Conservation (phyloP, 1,139 yeast species). For the Magnusiomyces fungicola region DNA sequence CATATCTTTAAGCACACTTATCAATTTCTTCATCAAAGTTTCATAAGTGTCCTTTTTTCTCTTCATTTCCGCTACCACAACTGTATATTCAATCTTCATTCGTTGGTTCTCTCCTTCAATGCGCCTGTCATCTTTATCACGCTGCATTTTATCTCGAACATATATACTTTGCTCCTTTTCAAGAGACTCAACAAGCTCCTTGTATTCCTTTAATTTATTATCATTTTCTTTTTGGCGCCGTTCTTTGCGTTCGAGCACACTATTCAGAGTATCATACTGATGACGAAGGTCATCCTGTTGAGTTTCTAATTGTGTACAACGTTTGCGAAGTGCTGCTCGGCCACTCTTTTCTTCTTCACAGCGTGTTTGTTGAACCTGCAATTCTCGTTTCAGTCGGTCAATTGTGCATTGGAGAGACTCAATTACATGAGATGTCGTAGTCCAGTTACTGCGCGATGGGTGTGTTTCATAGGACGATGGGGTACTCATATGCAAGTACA, state of each 20-base stretch:
- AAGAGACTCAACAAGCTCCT: conserved; percentile 17
- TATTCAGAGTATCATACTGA: conserved; percentile 25
- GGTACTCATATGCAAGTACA: conserved; percentile 5
- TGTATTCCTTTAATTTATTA: conserved; percentile 16
- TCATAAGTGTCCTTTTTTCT: conserved; percentile 4
- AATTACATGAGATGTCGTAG: conserved; percentile 23
- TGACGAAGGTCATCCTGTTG: conserved; percentile 25
- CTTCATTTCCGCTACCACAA: not conserved
- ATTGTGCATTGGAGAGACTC: conserved; percentile 24
- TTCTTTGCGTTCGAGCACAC: conserved; percentile 25
- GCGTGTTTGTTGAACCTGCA: conserved; percentile 22
- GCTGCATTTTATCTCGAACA: not conserved
- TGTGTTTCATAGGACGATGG: conserved; percentile 13
- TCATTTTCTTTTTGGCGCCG: conserved; percentile 25
- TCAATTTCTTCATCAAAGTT: not conserved
- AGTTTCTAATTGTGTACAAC: conserved; percentile 23
- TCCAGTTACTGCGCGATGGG: conserved; percentile 14
- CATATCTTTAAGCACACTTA: not conserved
- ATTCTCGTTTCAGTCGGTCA: conserved; percentile 23
- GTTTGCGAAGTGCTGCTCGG: conserved; percentile 22
- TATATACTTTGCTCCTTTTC: conserved; percentile 19
- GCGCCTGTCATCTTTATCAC: conserved; percentile 7
- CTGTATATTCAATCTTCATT: conserved; percentile 1
- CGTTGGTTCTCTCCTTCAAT: conserved; percentile 6
- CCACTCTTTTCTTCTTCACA: conserved; percentile 22